phyloP scores from a whole-genome alignment of 2,329 filamentous ascomycete species.

The Mycosphaerelloides madeirae region DNA sequence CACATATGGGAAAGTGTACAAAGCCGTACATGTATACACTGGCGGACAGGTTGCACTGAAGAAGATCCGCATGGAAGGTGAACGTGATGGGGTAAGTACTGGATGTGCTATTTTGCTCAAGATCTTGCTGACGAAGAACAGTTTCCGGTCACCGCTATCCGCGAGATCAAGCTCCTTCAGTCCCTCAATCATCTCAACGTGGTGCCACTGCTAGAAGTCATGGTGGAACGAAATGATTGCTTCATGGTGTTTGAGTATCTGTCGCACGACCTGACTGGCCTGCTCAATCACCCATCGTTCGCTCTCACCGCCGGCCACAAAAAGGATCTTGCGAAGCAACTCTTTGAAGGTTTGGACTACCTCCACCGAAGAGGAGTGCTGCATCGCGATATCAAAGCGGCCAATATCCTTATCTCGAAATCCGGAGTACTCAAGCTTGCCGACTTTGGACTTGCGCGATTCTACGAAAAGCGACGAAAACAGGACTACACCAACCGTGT shows the following conservation, averaged over 20 bases:
- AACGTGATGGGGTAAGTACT: conserved; percentile 64
- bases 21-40: conserved; percentile 88
- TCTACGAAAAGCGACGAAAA: conserved; percentile 87
- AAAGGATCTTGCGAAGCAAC: conserved; percentile 86
- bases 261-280: conserved; percentile 88
- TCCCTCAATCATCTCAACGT: conserved; percentile 78
- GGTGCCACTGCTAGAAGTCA: conserved; percentile 80
- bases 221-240: conserved; percentile 98
- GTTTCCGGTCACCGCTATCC: conserved; percentile 84
- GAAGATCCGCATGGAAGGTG: conserved; percentile 88
- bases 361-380: conserved; percentile 89
- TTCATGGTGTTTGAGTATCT: conserved; percentile 99
- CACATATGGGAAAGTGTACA: conserved; percentile 94
- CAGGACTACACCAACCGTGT: conserved; percentile 97
- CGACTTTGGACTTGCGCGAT: conserved; percentile 92
- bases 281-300: conserved; percentile 92
- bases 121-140: conserved; percentile 29
- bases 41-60: conserved; percentile 79
- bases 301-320: conserved; percentile 78
- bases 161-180: conserved; percentile 88
- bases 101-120: neutral
- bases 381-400: conserved; percentile 96
- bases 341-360: conserved; percentile 92
- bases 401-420: conserved; percentile 91
- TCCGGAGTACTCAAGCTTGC: conserved; percentile 86